phyloP scores from a whole-genome alignment of 2,329 filamentous ascomycete species.

The Nigrospora sphaerica region DNA sequence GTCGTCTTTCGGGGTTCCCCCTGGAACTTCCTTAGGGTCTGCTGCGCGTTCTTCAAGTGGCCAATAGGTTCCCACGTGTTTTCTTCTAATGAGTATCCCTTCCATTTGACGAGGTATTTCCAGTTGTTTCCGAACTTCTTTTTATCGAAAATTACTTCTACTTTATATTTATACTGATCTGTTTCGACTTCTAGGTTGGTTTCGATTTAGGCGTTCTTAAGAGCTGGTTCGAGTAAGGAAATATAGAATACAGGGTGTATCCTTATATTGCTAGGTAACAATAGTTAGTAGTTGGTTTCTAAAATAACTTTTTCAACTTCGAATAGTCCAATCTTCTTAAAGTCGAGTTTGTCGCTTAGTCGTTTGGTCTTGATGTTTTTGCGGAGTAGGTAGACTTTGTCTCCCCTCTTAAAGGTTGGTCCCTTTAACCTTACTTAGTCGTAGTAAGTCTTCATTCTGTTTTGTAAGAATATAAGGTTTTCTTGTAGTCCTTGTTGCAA shows the following conservation, averaged over 20 bases:
- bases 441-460: not conserved
- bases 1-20: too few relatives aligned
- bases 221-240: not conserved
- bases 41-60: not conserved
- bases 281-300: constrained; percentile 1
- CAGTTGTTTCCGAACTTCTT: not conserved
- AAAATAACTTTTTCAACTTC: not conserved
- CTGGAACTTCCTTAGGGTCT: too few relatives aligned
- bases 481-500: not conserved
- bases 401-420: not conserved
- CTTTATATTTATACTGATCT: not conserved
- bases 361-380: not conserved
- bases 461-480: not conserved
- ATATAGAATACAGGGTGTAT: constrained; percentile 1
- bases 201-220: not conserved
- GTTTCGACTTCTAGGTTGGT: not conserved
- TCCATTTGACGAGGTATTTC: not conserved
- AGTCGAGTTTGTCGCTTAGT: not conserved
- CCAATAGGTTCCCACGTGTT: not conserved
- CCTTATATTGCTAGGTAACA: not conserved
- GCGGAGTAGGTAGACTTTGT: not conserved
- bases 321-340: constrained; percentile 1
- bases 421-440: not conserved
- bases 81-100: not conserved
- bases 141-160: not conserved